phyloP scores from a whole-genome alignment of 2,329 filamentous ascomycete genomes.

The Calycina marina region DNA sequence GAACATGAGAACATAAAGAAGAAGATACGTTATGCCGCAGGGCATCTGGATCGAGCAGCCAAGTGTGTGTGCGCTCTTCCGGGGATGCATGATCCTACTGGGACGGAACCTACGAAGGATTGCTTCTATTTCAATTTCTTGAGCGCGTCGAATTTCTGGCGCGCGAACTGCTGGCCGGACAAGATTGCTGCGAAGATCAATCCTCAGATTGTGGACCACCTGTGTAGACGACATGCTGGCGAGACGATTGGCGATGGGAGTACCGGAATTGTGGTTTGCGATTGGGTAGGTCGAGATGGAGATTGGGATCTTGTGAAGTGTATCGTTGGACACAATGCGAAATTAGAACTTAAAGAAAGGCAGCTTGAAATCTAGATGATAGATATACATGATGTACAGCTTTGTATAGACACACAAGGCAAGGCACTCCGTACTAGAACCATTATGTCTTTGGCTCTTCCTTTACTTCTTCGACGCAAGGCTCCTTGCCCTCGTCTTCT shows the following conservation, averaged over 20 bases:
- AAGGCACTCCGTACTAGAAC: slow-evolving; percentile 5
- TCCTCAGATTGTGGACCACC: slow-evolving; percentile 52
- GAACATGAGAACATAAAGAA: slow-evolving; percentile 60
- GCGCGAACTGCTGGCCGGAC: slow-evolving; percentile 82
- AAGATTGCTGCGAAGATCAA: slow-evolving; percentile 80
- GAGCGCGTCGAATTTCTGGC: slow-evolving; percentile 89
- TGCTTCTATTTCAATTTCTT: slow-evolving; percentile 87
- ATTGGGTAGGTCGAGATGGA: slow-evolving; percentile 77
- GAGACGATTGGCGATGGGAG: slow-evolving; percentile 48
- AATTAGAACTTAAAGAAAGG: slow-evolving; percentile 27
- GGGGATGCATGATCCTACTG: slow-evolving; percentile 21
- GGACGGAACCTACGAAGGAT: slow-evolving; percentile 12
- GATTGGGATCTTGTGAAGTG: slow-evolving; percentile 85
- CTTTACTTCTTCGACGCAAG: slow-evolving; percentile 8
- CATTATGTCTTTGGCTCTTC: slow-evolving; percentile 11
- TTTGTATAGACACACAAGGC: slow-evolving; percentile 19
- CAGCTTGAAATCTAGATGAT: slow-evolving; percentile 7
- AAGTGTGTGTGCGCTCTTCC: slow-evolving; percentile 33
- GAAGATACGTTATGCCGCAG: slow-evolving; percentile 62
- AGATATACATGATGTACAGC: slow-evolving; percentile 5
- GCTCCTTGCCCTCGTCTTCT: slow-evolving; percentile 46
- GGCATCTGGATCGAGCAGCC: slow-evolving; percentile 62
- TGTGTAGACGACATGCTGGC: slow-evolving; percentile 37
- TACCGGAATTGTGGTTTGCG: slow-evolving; percentile 80
- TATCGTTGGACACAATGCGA: slow-evolving; percentile 84